phyloP scores from a whole-genome alignment of 768 basidiomycete species.

The Tylopilus intermedius region DNA sequence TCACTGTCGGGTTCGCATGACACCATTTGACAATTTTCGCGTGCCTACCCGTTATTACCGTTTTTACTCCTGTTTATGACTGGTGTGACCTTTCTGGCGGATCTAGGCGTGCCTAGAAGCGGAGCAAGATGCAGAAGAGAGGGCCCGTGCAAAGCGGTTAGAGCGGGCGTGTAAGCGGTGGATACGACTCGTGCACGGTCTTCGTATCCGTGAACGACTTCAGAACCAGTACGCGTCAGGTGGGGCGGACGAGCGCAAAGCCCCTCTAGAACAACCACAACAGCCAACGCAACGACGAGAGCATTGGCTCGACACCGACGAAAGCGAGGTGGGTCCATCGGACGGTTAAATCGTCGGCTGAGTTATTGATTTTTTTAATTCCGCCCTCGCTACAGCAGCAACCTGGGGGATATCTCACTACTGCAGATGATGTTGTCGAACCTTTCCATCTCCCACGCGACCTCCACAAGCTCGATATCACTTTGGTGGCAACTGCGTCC shows the following conservation, averaged over 20 bases:
- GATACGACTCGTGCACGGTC: constrained; percentile 81
- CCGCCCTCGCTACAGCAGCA: constrained; percentile 10
- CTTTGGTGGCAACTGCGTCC: constrained; percentile 9
- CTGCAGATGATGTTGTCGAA: constrained; percentile 68
- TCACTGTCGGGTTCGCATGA: constrained; percentile 8
- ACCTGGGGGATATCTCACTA: constrained; percentile 60
- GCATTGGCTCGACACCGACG: constrained; percentile 20
- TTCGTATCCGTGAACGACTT: constrained; percentile 79
- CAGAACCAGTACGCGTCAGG: constrained; percentile 64
- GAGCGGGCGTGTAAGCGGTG: constrained; percentile 84
- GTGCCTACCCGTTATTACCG: background rate
- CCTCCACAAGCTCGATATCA: constrained; percentile 21
- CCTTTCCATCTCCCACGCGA: constrained; percentile 66
- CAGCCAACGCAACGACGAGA: constrained; percentile 8
- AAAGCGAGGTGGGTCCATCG: constrained; percentile 20
- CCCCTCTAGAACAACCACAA: constrained; percentile 7
- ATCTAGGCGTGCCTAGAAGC: constrained; percentile 80
- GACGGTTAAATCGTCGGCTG: background rate
- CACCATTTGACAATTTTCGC: background rate
- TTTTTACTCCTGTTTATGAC: background rate
- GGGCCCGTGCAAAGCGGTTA: constrained; percentile 66
- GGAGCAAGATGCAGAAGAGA: constrained; percentile 72
- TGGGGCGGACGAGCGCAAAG: background rate
- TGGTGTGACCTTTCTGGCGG: constrained; percentile 10
- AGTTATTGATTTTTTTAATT: constrained; percentile 14